Base-by-base conservation (phyloP, 2,329 filamentous ascomycete species). In the Ophiobolus disseminans region DNA sequence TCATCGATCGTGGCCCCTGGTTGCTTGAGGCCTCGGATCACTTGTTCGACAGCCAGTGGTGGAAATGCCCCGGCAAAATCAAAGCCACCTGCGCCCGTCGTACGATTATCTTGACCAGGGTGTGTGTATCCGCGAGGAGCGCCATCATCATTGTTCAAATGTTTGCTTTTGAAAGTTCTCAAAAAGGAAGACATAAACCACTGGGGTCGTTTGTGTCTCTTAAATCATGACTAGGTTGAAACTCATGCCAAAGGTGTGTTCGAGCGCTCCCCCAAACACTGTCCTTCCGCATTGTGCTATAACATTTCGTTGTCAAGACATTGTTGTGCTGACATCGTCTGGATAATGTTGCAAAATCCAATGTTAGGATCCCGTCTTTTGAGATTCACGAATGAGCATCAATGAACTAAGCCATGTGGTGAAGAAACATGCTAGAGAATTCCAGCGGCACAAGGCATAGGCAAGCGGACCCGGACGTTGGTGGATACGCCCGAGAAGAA, bases 401-500 rank as follows among this genome's bases (percentile, higher is more conserved):
- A 47, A 40, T 45, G 48, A 38, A 41, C 44, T 53, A 49, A 60
- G 57, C 59, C 58, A 63, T 47, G 40, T 38, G 44, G 55, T 57
- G 56, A 52, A 53, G 55, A 43, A n/a, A 28, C 39, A 40, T 57
- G 55, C 53, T 62, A 60, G 45, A 48, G 54, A 50, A 49, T 40
- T 54, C 43, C 30, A 40, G 56, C 41, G 39, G 21, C 49, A 62
- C 60, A 60, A 48, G 58, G 58, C 40, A 46, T 50, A 48, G 62
- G 63, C 58, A 64, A 56, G 60, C 43, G 53, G 60, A 67, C 55
- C 61, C 65, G 67, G 61, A 64, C 60, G 63, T 68, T 68, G 57
- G 46, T 60, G 54, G 58, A 50, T 65, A 44, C 46, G 54, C 53
- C 48, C 56, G 50, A 50, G 48, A 48, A 48, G 46, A n/a, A 48